Percentiles rank a stretch among this genome's conserved stretches.
phyloP scores from a whole-genome alignment of 495 filamentous ascomycete genomes.

The Talaromyces borbonicus region DNA sequence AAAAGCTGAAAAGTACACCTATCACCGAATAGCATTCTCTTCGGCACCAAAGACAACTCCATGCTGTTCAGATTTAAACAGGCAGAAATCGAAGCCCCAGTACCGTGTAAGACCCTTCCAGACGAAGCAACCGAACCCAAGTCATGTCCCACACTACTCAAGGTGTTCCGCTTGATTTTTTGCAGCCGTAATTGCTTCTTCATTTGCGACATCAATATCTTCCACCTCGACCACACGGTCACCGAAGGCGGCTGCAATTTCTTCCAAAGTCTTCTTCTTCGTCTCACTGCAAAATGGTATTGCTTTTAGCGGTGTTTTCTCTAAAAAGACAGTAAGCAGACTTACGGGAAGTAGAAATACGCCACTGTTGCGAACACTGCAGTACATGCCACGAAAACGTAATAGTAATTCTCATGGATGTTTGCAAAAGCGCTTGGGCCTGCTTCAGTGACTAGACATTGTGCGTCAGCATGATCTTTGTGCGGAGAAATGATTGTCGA shows the following conservation, averaged over 20 bases:
- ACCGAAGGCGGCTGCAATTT: constrained; percentile 48
- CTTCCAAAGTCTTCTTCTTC: constrained; percentile 46
- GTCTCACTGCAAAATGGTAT: constrained; percentile 30
- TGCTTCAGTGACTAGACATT: constrained; percentile 41
- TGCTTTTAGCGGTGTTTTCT: background rate
- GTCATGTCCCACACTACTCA: no score
- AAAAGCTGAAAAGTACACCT: no score
- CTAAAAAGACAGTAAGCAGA: constrained; percentile 4
- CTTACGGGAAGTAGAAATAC: constrained; percentile 46
- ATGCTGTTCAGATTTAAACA: no score
- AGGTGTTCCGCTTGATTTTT: constrained; percentile 22
- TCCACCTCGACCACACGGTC: constrained; percentile 40
- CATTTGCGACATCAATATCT: constrained; percentile 11
- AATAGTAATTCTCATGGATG: constrained; percentile 52
- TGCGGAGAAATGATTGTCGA: background rate
- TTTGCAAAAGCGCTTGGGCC: constrained; percentile 49
- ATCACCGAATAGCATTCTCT: no score
- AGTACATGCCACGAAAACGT: constrained; percentile 46
- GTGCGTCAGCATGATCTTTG: constrained; percentile 1
- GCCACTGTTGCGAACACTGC: constrained; percentile 39
- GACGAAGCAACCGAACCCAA: background rate
- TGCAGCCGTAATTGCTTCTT: constrained; percentile 8
- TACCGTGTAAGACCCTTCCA: background rate
- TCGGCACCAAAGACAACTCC: no score
- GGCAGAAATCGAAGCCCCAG: background rate